These are phyloP conservation scores for Ceratocystis cacaofunesta DNA, from an alignment of 2,329 filamentous ascomycete species.

Conservation along the genomic window DNA sequence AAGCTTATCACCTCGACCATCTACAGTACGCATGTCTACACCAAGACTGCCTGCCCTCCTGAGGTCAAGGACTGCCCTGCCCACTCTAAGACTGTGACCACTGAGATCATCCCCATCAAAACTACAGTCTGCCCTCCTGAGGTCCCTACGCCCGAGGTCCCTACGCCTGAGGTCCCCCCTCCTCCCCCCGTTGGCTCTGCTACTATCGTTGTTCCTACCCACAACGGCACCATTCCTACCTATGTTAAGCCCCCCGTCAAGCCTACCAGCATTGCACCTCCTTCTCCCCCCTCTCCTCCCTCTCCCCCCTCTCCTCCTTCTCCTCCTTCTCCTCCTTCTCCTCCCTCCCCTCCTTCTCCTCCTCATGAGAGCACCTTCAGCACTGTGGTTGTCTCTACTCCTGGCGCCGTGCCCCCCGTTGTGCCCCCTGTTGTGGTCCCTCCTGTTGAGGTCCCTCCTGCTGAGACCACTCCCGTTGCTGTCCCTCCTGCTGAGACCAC, in stretches of 20 bases:
- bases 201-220: constrained; percentile 14
- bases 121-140: constrained; percentile 27
- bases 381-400: neutral
- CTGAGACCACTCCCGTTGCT: neutral
- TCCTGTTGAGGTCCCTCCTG: neutral
- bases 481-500: neutral
- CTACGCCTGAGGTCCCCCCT: neutral
- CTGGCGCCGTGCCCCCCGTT: neutral
- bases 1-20: constrained; percentile 29
- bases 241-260: neutral
- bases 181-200: neutral
- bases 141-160: neutral
- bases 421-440: neutral
- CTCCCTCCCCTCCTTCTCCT: too few relatives aligned
- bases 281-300: neutral
- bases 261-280: neutral
- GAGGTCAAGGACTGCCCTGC: constrained; percentile 48
- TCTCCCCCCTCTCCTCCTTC: too few relatives aligned
- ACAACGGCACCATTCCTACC: constrained; percentile 16
- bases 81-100: constrained; percentile 25
- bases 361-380: neutral
- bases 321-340: too few relatives aligned
- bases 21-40: constrained; percentile 43
- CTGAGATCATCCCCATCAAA: constrained; percentile 27
- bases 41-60: constrained; percentile 46